A percentile compares a stretch with the other conserved stretches of the same genome.
Evolutionary conservation across 305 asterid species (phyloP).

Genomic region (Striga hermonthica): DNA sequence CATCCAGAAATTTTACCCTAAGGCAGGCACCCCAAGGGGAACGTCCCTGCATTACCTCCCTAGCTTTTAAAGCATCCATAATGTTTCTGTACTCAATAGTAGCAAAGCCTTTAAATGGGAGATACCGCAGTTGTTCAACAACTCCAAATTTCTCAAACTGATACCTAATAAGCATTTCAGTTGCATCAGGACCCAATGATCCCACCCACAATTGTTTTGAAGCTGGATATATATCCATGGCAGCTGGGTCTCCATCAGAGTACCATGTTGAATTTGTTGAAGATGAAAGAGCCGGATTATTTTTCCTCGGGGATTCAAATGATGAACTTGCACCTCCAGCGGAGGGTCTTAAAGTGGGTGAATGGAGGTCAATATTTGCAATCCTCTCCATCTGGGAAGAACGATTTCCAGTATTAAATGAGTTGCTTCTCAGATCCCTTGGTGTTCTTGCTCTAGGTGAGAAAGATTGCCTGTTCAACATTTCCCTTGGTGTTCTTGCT

Average conservation of each 20-base stretch:
- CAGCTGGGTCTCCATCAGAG: slow-evolving; percentile 78
- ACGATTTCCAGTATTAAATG: slow-evolving; percentile 47
- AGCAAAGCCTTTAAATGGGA: slow-evolving; percentile 67
- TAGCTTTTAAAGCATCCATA: slow-evolving; percentile 81
- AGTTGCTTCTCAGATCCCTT: slow-evolving; percentile 53
- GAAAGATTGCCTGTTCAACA: slow-evolving; percentile 48
- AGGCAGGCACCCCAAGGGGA: slow-evolving; percentile 80
- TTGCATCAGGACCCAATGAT: slow-evolving; percentile 71
- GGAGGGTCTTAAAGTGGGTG: slow-evolving; percentile 46
- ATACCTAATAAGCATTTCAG: slow-evolving; percentile 66
- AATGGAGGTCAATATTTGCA: slow-evolving; percentile 40
- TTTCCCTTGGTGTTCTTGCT: slow-evolving; percentile 53
- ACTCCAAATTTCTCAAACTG: slow-evolving; percentile 86
- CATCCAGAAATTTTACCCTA: slow-evolving; percentile 67
- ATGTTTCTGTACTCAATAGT: slow-evolving; percentile 66
- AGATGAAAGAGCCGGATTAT: slow-evolving; percentile 41
- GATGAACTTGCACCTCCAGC: slow-evolving; percentile 48
- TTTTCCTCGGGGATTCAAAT: slow-evolving; percentile 64
- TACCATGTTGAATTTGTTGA: slow-evolving; percentile 46
- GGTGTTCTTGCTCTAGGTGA: slow-evolving; percentile 70
- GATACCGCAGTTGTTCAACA: slow-evolving; percentile 54
- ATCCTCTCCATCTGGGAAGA: slow-evolving; percentile 55
- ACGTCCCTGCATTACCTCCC: slow-evolving; percentile 78
- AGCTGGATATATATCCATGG: slow-evolving; percentile 82
- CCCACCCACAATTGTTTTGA: slow-evolving; percentile 85